Conservation (phyloP, 2,329 filamentous ascomycete species). For the Monilinia fructigena region DNA sequence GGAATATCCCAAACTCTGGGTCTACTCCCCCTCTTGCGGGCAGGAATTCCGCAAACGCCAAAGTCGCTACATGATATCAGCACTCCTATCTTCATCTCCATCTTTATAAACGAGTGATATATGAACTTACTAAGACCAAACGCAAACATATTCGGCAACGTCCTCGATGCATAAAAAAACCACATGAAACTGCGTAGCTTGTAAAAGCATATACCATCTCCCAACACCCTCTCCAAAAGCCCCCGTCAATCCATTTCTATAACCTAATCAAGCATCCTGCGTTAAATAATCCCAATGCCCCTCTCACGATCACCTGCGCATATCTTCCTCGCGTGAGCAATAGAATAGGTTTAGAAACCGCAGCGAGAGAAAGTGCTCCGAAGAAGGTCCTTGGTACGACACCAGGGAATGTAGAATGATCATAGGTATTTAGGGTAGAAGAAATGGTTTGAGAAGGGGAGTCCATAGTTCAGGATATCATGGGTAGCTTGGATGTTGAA, state of each 20-base stretch:
- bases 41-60: constrained; percentile 52
- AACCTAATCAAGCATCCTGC: constrained; percentile 66
- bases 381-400: constrained; percentile 89
- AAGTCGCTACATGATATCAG: constrained; percentile 53
- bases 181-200: constrained; percentile 85
- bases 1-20: constrained; percentile 55
- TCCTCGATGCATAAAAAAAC: constrained; percentile 90
- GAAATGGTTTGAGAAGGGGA: constrained; percentile 57
- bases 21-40: constrained; percentile 45
- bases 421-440: constrained; percentile 65
- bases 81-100: neutral
- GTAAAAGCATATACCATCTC: constrained; percentile 77
- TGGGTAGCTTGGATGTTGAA: constrained; percentile 96
- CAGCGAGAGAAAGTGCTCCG: constrained; percentile 74
- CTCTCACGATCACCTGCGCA: constrained; percentile 66
- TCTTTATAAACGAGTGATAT: neutral
- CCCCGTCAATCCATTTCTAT: constrained; percentile 60
- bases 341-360: constrained; percentile 66
- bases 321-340: constrained; percentile 54
- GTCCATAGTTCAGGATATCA: constrained; percentile 80
- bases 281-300: constrained; percentile 76
- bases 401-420: constrained; percentile 88
- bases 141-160: constrained; percentile 94
- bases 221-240: constrained; percentile 68
- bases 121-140: constrained; percentile 71